These are phyloP conservation scores for Eutrema heterophyllum DNA, from an alignment of 345 rosid genomes.

Conservation along the genomic window DNA sequence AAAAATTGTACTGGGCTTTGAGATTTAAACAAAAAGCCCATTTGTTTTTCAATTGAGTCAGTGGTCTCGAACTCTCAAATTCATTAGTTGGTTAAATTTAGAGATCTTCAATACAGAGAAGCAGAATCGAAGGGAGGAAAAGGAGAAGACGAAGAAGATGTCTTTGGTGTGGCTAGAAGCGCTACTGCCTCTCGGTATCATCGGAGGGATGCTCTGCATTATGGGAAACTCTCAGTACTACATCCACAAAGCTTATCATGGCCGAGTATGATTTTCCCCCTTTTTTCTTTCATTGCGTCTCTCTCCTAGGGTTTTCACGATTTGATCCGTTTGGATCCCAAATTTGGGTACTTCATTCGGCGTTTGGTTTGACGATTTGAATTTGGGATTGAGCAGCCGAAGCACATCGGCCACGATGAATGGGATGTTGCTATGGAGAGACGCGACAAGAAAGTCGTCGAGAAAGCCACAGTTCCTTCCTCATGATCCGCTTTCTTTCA, in stretches of 20 bases:
- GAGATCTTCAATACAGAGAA: neutral
- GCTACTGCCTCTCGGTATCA: slow-evolving; percentile 80
- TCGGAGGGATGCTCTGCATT: slow-evolving; percentile 83
- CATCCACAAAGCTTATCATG: slow-evolving; percentile 88
- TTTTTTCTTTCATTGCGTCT: neutral
- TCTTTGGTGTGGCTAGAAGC: slow-evolving; percentile 77
- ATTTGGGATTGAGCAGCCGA: slow-evolving; percentile 47
- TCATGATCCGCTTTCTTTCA: slow-evolving; percentile 31
- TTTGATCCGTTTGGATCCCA: slow-evolving; percentile 4
- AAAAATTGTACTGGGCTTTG: slow-evolving; percentile 1
- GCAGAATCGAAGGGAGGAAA: slow-evolving; percentile 4
- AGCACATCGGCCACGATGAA: slow-evolving; percentile 85
- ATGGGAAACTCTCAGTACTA: slow-evolving; percentile 85
- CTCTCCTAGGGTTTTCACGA: neutral
- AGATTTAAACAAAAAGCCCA: neutral
- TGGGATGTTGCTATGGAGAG: slow-evolving; percentile 98
- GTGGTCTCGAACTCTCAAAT: neutral
- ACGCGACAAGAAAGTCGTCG: slow-evolving; percentile 86
- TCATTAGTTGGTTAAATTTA: neutral
- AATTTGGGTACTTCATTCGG: neutral
- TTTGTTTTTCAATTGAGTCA: neutral
- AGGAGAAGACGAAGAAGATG: slow-evolving; percentile 33
- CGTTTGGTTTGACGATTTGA: neutral
- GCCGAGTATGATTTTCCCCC: slow-evolving; percentile 48
- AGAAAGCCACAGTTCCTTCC: slow-evolving; percentile 40